Percentiles rank a stretch among this genome's conserved stretches.
Conservation (phyloP, 176 grass and related monocot genomes). For the Musa itinerans region DNA sequence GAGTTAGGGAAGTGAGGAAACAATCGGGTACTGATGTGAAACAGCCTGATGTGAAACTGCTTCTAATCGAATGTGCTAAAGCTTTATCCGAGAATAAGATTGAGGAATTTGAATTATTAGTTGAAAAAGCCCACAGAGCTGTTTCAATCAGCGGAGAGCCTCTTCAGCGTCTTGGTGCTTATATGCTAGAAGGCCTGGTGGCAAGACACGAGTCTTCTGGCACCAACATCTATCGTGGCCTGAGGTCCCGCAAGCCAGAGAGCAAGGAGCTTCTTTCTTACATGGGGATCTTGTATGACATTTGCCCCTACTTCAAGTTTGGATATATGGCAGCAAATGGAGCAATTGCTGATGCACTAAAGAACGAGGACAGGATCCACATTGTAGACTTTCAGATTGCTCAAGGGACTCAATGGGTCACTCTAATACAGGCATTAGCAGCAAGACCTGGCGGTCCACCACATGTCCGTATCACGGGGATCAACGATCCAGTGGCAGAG, state of each 20-base stretch:
- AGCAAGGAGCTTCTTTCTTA: conserved; percentile 86
- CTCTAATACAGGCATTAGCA: conserved; percentile 87
- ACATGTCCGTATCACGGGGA: conserved; percentile 84
- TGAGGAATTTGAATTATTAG: conserved; percentile 59
- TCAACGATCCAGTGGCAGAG: conserved; percentile 63
- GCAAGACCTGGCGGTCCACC: conserved; percentile 82
- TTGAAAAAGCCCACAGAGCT: conserved; percentile 41
- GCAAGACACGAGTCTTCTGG: conserved; percentile 76
- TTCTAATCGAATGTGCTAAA: conserved; percentile 57
- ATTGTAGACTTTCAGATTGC: conserved; percentile 98
- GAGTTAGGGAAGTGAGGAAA: conserved; percentile 44
- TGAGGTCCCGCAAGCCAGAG: conserved; percentile 59
- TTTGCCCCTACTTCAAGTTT: conserved; percentile 97
- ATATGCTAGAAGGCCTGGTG: conserved; percentile 86
- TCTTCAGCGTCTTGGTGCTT: conserved; percentile 76
- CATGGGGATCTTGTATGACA: conserved; percentile 78
- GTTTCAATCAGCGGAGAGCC: conserved; percentile 84
- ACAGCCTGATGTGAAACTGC: conserved; percentile 45
- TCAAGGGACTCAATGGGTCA: conserved; percentile 97
- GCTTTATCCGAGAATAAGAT: conserved; percentile 63
- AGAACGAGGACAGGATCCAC: conserved; percentile 79
- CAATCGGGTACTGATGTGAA: conserved; percentile 43
- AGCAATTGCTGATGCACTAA: conserved; percentile 87
- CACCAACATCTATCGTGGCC: conserved; percentile 70
- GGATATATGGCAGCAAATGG: conserved; percentile 98